A percentile compares a stretch with the other conserved stretches of the same genome.
Evolutionary conservation across 176 grass and related monocot species (phyloP).

Genomic region (Puya raimondii): DNA sequence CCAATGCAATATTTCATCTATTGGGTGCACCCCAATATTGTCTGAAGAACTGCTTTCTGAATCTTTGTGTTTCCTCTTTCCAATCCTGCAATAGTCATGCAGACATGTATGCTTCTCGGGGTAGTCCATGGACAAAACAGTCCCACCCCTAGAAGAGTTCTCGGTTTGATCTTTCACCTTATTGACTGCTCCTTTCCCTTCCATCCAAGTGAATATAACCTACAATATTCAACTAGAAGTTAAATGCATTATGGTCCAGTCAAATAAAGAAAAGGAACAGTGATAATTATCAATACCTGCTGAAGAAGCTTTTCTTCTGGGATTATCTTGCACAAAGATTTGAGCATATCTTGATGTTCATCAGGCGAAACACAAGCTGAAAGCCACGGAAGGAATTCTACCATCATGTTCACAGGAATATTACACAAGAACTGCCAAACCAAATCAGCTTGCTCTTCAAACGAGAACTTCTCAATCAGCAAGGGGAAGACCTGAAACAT

Average conservation of each 20-base stretch:
- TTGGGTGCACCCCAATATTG: conserved; percentile 33
- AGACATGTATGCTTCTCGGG: conserved; percentile 22
- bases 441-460: conserved; percentile 78
- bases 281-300: conserved; percentile 33
- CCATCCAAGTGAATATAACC: conserved; percentile 79
- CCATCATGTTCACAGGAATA: conserved; percentile 79
- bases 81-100: conserved; percentile 30
- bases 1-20: conserved; percentile 94
- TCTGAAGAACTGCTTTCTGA: conserved; percentile 21
- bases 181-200: conserved; percentile 30
- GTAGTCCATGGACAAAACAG: conserved; percentile 3
- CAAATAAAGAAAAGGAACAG: conserved; percentile 9
- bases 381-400: conserved; percentile 82
- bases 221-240: conserved; percentile 27
- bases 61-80: conserved; percentile 49
- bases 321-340: conserved; percentile 59
- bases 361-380: conserved; percentile 56
- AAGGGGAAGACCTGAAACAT: conserved; percentile 65
- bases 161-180: conserved; percentile 4
- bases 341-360: conserved; percentile 59
- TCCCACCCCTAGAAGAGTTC: conserved; percentile 3
- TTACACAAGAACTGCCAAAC: conserved; percentile 90
- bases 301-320: conserved; percentile 70
- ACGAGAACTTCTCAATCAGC: conserved; percentile 69
- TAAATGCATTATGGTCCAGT: conserved; percentile 12